Base-by-base conservation (phyloP, 2,329 filamentous ascomycete genomes). In the Cytospora piceae region DNA sequence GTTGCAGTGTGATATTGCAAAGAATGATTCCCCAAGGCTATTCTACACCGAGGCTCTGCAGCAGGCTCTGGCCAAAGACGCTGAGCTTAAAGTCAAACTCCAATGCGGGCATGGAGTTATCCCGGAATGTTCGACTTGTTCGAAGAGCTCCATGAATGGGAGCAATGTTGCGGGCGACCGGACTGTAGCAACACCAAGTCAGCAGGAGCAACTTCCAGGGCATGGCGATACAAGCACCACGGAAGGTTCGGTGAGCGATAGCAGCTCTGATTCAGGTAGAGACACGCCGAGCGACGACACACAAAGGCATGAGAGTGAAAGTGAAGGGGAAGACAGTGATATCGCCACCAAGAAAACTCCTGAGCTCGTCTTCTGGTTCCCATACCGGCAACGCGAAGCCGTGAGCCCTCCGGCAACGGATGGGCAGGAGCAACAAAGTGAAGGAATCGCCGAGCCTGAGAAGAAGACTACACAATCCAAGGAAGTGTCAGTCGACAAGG, bases 31-130 rank as follows among this genome's bases (percentile, higher is more conserved):
- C 6, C 6, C 53, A 27, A 31, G 29, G n/a, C 39, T 24, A 11
- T n/a, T 57, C 39, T 57, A 57, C 42, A 34, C 53, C 4, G 27
- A 34, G 11, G 39, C 60, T 15, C 17, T 63, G 5, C 60, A 63
- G 11, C 46, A 63, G 34, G 60, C 60, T 11, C 60, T 63, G 34
- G 12, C 49, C 60, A 63, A 63, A n/a, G 42, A 46, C 34, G 31
- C 53, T 8, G 24, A 22, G 6, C 27, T 56, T n/a, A 57, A 63
- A 17, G 29, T 49, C n/a, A 24, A n/a, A 49, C n/a, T n/a, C 20
- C 8, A 49, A 22, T 49, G 46, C 46, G 46, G 46, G n/a, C 46
- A 49, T 24, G 22, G 9, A 4, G 11, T 49, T n/a, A 24, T 24
- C 11, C 22, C 46, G 8, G 46, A 49, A 12, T 49, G 46, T 14